Percentiles rank a stretch among this genome's conserved stretches.
phyloP scores from a whole-genome alignment of 305 asterid species.

The Solanum chacoense region DNA sequence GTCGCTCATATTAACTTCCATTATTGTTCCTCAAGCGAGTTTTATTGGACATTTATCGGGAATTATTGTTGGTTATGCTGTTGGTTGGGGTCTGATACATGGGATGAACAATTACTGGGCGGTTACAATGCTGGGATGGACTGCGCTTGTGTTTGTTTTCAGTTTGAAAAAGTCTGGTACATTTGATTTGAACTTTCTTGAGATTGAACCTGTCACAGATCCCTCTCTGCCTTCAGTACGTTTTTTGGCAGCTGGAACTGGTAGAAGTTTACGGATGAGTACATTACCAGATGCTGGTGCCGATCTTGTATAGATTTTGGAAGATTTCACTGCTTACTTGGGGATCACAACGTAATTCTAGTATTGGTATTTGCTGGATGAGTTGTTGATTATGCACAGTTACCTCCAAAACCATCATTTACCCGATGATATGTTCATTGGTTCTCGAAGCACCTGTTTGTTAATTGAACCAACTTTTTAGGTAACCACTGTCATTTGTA shows the following conservation, averaged over 20 bases:
- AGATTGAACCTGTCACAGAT: conserved; percentile 79
- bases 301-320: conserved; percentile 48
- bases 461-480: not conserved
- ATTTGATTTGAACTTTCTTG: conserved; percentile 51
- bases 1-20: conserved; percentile 81
- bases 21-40: conserved; percentile 94
- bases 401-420: not conserved
- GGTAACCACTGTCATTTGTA: not conserved
- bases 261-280: conserved; percentile 65
- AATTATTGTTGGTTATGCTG: conserved; percentile 75
- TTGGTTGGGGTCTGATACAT: conserved; percentile 85
- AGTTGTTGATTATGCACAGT: not conserved
- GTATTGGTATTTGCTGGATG: not conserved
- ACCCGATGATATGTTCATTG: not conserved
- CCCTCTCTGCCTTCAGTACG: conserved; percentile 74
- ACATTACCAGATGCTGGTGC: conserved; percentile 35
- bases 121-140: conserved; percentile 75
- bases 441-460: not conserved
- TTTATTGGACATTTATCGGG: conserved; percentile 92
- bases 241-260: conserved; percentile 52
- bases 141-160: conserved; percentile 40
- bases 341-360: not conserved
- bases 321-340: not conserved
- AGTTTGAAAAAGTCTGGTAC: conserved; percentile 89
- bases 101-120: conserved; percentile 97